Conservation (phyloP, 768 basidiomycete species). For the Panellus pusillus region DNA sequence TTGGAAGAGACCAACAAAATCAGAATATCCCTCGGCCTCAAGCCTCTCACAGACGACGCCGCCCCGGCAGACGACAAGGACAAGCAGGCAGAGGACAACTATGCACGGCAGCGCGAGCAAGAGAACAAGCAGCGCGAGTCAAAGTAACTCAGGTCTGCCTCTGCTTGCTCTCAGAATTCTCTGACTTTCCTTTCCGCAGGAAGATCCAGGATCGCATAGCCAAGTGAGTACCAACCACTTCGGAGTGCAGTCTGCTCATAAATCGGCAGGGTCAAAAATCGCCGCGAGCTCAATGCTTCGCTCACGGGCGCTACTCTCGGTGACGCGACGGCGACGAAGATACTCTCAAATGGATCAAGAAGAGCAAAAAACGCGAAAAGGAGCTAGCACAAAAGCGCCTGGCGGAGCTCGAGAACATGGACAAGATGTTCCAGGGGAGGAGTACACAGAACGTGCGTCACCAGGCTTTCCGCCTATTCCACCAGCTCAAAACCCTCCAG, state of each 20-base stretch:
- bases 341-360: constrained; percentile 88
- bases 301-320: constrained; percentile 93
- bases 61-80: constrained; percentile 73
- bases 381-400: constrained; percentile 83
- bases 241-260: constrained; percentile 45
- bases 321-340: constrained; percentile 80
- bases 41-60: constrained; percentile 85
- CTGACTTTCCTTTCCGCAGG: constrained; percentile 44
- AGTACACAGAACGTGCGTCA: constrained; percentile 83
- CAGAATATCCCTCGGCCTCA: constrained; percentile 89
- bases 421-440: constrained; percentile 69
- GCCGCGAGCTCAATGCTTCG: constrained; percentile 87
- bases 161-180: constrained; percentile 25
- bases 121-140: constrained; percentile 71
- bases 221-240: constrained; percentile 74
- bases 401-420: constrained; percentile 82
- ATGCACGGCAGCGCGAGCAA: constrained; percentile 64
- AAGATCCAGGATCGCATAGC: constrained; percentile 73
- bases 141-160: constrained; percentile 53
- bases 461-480: not conserved
- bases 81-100: constrained; percentile 86
- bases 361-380: constrained; percentile 86
- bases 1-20: constrained; percentile 96
- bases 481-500: constrained; percentile 37
- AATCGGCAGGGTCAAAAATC: constrained; percentile 82